phyloP scores from a whole-genome alignment of 306 rosid genomes.

The Citrullus amarus region DNA sequence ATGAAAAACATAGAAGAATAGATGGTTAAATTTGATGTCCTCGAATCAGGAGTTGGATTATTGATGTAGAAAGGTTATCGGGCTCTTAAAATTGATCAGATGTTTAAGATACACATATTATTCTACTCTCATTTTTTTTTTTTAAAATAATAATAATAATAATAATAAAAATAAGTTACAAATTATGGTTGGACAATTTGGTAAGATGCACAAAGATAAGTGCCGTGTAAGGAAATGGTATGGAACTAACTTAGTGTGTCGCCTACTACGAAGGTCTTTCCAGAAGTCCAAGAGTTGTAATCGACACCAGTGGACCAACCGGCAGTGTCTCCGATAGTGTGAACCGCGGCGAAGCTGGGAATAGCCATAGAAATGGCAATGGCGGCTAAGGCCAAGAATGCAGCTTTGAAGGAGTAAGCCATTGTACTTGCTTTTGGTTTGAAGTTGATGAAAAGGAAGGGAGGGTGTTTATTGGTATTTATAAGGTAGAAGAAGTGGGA shows the following conservation, averaged over 20 bases:
- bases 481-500: slow-evolving; percentile 3
- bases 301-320: slow-evolving; percentile 65
- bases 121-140: too few relatives aligned
- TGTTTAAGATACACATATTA: too few relatives aligned
- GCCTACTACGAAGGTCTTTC: slow-evolving; percentile 52
- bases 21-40: too few relatives aligned
- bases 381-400: slow-evolving; percentile 17
- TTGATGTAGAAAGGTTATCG: too few relatives aligned
- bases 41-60: too few relatives aligned
- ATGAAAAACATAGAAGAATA: not conserved
- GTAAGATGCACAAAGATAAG: too few relatives aligned
- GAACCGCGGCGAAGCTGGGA: slow-evolving; percentile 39
- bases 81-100: too few relatives aligned
- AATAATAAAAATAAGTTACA: too few relatives aligned
- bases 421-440: slow-evolving; percentile 14
- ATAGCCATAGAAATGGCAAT: slow-evolving; percentile 31
- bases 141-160: too few relatives aligned
- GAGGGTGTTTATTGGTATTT: slow-evolving; percentile 25
- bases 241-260: slow-evolving; percentile 51
- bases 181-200: too few relatives aligned
- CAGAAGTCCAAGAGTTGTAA: slow-evolving; percentile 65
- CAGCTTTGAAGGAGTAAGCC: slow-evolving; percentile 25
- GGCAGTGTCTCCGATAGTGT: slow-evolving; percentile 61
- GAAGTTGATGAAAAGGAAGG: slow-evolving; percentile 5
- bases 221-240: too few relatives aligned